Base-by-base conservation (phyloP, 75 land plant species). In the Picea sitchensis region DNA sequence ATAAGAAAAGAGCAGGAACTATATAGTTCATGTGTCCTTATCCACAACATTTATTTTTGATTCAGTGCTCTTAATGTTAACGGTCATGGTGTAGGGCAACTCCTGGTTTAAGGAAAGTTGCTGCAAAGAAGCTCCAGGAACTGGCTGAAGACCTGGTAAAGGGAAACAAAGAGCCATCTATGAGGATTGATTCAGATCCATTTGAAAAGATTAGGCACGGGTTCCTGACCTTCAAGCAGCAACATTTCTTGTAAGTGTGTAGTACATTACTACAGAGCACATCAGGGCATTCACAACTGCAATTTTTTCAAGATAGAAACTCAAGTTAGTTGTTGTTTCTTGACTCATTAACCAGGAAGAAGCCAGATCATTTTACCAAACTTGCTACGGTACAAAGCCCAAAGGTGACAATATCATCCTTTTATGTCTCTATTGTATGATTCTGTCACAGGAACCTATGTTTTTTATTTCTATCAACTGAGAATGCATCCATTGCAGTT, bases 331-430 rank as follows among this genome's bases (percentile, higher is more conserved):
- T 51, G 56, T 51, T 51, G 56, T 51, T 51, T 51, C 56, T 51
- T 51, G 56, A 51, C 56, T 51, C 12, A 9, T 9, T 51, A 9
- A 51, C 56, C 56, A 51, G 56, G 56, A 86, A 93, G 78, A 85
- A 93, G 60, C 82, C 83, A 26, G 91, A 83, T n/a, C 87, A 81
- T 26, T 95, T 76, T 72, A 76, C 86, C 78, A 81, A 81, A 34
- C 94, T 95, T 58, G 86, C 94, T 2, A 73, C 83, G 5, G 85
- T 51, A 61, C 98, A 95, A 80, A 78, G 85, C 41, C 98, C 98
- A 44, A 95, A 95, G 98, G 56, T 51, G 56, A 51, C 56, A 51
- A 51, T 51, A 51, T 51, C 56, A 9, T 51, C 56, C 56, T 9
- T 9, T 51, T 9, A 51, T 51, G 56, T 11, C 9, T 9, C 1